Base-by-base conservation (phyloP, 1,139 yeast species). In the Petasospora rhodanensis region DNA sequence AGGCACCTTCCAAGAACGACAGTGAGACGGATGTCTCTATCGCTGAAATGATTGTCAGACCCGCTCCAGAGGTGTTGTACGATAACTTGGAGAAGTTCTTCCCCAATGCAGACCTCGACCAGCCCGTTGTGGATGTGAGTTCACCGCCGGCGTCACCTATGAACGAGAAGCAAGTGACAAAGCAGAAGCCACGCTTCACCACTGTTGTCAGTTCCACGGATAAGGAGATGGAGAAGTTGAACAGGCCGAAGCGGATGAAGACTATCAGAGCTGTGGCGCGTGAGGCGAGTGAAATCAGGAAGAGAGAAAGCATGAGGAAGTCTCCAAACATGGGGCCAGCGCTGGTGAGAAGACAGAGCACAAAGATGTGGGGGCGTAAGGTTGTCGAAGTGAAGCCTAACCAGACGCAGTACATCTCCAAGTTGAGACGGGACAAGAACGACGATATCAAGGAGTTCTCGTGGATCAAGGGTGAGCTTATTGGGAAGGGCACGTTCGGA, bases 401-500 rank as follows among this genome's bases (percentile, higher is more conserved):
- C 20, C 80, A 79, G 38, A 72, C 76, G 34, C 74, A 74, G 28
- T 68, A 67, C 45, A 73, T 78, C 10, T 73, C 79, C 42, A 75
- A 75, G 34, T 56, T 80, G 32, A 64, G 83, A 14, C 80, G 72
- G 47, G 75, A 73, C 37, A 55, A 58, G 6, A 70, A 67, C 35
- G 93, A 91, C 9, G 73, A 76, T 29, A 75, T 75, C 49, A 82
- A 81, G 49, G 95, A 86, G 58, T 87, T 89, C 65, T 43, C 51
- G 0, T 93, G 99, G 99, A 84, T 93, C 33, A 87, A 87, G 55
- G 99, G 99, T 67, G 97, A 89, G 52, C 68, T 91, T 43, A 86
- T 93, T 40, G 99, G 99, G 1, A 76, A 89, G 40, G 99, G 99
- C 0, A 89, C 96, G 0, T 93, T 89, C 66, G 99, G 98, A n/a